Evolutionary conservation across 371 early-diverging fungal genomes (phyloP).

Genomic region (Lichtheimia corymbifera): DNA sequence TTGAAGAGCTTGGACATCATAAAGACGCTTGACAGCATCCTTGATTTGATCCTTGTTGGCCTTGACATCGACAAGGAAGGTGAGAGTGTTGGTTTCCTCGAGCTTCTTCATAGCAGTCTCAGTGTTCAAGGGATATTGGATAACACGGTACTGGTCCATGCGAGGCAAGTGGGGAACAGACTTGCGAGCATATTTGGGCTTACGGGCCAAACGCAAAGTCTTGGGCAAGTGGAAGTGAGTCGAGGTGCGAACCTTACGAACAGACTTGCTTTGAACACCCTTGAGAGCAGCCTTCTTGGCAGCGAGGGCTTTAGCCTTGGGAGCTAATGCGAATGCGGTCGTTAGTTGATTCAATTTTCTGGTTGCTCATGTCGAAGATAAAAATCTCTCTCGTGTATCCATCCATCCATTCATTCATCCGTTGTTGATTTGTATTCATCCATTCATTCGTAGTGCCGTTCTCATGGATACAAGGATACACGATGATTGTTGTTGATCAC

Average conservation of each 20-base stretch:
- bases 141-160: conserved; percentile 87
- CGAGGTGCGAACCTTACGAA: conserved; percentile 88
- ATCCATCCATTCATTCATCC: conserved; percentile 8
- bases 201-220: conserved; percentile 87
- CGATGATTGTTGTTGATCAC: background rate
- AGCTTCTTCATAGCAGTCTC: conserved; percentile 99
- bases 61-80: conserved; percentile 95
- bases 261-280: conserved; percentile 81
- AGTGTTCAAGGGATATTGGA: conserved; percentile 95
- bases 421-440: background rate
- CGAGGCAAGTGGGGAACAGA: conserved; percentile 77
- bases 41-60: conserved; percentile 99
- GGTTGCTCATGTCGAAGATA: background rate
- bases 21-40: conserved; percentile 95
- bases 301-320: conserved; percentile 67
- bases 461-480: background rate
- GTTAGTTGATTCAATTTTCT: background rate
- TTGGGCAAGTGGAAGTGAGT: conserved; percentile 94
- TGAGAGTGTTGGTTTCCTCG: conserved; percentile 98
- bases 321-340: conserved; percentile 25
- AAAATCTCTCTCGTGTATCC: background rate
- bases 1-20: conserved; percentile 92
- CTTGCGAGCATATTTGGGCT: conserved; percentile 92
- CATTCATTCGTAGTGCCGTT: background rate
- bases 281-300: conserved; percentile 92